Evolutionary conservation across 805 yeast species (phyloP), one percentile per base, ranked within the genome.

Genomic region (Metschnikowia hibisci): DNA sequence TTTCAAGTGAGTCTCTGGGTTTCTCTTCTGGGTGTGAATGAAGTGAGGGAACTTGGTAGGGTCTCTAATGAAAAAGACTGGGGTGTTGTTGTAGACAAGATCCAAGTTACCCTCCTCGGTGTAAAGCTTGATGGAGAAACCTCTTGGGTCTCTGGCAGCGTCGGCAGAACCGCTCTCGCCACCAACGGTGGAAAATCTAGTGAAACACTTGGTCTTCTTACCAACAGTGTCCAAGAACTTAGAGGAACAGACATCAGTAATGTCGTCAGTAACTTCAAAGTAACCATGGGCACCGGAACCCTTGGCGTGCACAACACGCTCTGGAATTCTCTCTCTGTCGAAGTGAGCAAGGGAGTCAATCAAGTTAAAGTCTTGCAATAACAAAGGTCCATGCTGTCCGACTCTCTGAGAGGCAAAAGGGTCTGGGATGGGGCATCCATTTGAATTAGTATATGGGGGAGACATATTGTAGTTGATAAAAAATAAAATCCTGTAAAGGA

Each of bases 251-350:
- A 60, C 38, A 52, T 60, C 64, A 36, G 61, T 52, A 55, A 60
- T 59, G 49, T 60, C 64, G 48, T 87, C 91, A 10, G 96, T 87
- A 41, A 84, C 90, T 64, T 85, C 95, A 61, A 88, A 88, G 52
- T 74, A 77, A 52, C 96, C 96, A 61, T 74, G 86, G 8, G 96
- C 96, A 60, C 96, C 96, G 11, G 90, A 84, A 54, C 96, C 96
- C 63, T 87, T 87, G 42, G 96, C 96, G 60, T 87, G 96, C 28
- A 88, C 96, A 44, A 87, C 95, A 67, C 96, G 76, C 69, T 88
- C 96, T 10, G 96, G 96, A 51, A 87, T 84, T 66, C 96, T 74
- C 67, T 87, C 96, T 54, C 95, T 76, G 67, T 86, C 95, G 57
- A 87, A 87, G 64, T 87, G 96, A 15, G 95, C 90, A 44, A 87